These are phyloP conservation scores for Sisymbrium altissimum DNA, from an alignment of 345 rosid species.

Conservation along the genomic window DNA sequence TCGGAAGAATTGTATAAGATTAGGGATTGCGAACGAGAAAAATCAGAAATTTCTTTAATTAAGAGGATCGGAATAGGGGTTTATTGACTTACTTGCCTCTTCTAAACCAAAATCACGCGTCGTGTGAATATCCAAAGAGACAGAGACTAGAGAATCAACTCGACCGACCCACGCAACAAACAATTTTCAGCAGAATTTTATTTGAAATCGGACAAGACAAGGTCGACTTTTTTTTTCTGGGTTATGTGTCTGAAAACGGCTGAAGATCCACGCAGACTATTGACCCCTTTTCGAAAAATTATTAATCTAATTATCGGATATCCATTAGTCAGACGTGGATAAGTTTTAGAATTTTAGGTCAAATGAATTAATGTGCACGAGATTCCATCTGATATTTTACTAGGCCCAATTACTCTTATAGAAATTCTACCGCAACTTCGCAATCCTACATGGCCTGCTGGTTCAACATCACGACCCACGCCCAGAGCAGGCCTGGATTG, in stretches of 20 bases:
- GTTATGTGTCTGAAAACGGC: slow-evolving; percentile 22
- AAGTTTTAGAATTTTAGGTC: slow-evolving; percentile 18
- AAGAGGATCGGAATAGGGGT: neutral
- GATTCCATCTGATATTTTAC: neutral
- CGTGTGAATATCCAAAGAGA: neutral
- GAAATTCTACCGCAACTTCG: neutral
- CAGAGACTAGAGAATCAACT: neutral
- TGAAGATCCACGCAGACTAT: slow-evolving; percentile 27
- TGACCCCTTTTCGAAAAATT: neutral
- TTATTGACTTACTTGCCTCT: neutral
- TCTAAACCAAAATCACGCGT: neutral
- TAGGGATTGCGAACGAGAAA: neutral
- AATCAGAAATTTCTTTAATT: neutral
- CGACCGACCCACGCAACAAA: neutral
- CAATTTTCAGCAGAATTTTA: neutral
- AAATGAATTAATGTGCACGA: neutral
- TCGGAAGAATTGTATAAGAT: neutral
- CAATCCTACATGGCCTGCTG: neutral
- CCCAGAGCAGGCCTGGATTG: neutral
- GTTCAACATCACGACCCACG: neutral
- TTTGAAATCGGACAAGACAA: neutral
- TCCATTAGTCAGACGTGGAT: slow-evolving; percentile 17
- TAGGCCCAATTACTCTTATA: neutral
- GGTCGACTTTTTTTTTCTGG: neutral
- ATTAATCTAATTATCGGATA: neutral